Evolutionary conservation across 2,329 filamentous ascomycete genomes (phyloP).

Genomic region (Cladophialophora carrionii): DNA sequence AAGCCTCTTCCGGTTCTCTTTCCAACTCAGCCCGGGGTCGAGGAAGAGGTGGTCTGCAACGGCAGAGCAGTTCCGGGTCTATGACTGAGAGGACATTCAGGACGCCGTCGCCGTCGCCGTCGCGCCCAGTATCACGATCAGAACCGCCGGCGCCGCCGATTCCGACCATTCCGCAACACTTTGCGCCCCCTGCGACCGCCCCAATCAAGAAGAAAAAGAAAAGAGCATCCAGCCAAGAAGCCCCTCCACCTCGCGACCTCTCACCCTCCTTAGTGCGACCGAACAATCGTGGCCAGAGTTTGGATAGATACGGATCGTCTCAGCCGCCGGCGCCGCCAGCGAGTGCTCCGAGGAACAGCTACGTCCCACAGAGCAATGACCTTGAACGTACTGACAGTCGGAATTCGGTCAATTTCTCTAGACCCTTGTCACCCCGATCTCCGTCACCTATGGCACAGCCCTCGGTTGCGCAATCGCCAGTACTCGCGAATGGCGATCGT

Average conservation of each 20-base stretch:
- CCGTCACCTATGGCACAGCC: conserved; percentile 28
- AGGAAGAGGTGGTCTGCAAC: conserved; percentile 56
- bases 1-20: conserved; percentile 46
- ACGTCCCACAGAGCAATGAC: conserved; percentile 40
- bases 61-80: conserved; percentile 72
- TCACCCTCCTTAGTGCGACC: conserved; percentile 49
- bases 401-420: conserved; percentile 54
- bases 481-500: conserved; percentile 19
- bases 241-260: conserved; percentile 49
- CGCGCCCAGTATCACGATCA: conserved; percentile 48
- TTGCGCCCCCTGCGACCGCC: conserved; percentile 39
- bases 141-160: conserved; percentile 67
- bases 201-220: conserved; percentile 42
- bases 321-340: conserved; percentile 7
- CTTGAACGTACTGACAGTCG: conserved; percentile 48
- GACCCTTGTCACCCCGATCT: conserved; percentile 48
- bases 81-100: conserved; percentile 91
- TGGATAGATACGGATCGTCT: conserved; percentile 42
- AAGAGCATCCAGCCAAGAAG: conserved; percentile 57
- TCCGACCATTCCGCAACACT: conserved; percentile 67
- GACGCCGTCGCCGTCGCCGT: conserved; percentile 65
- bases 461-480: conserved; percentile 5
- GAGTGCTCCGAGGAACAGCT: conserved; percentile 14
- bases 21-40: conserved; percentile 33
- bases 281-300: conserved; percentile 46